A percentile compares a stretch with the other conserved stretches of the same genome.
Evolutionary conservation across 148 eudicot species (phyloP).

Genomic region (Amaranthus palmeri): DNA sequence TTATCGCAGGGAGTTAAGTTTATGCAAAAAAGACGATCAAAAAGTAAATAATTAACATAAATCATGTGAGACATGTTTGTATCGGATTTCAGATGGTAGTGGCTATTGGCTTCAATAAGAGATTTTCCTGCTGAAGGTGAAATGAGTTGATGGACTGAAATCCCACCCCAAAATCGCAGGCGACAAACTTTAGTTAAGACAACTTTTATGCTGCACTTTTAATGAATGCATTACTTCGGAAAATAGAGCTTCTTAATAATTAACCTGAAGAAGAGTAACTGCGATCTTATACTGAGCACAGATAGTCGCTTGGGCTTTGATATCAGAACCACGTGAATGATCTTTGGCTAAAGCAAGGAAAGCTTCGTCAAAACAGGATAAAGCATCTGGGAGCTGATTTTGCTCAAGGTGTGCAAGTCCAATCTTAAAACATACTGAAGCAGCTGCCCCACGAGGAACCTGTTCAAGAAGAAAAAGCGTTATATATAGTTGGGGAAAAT

Average conservation of each 20-base stretch:
- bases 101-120: background rate
- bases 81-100: background rate
- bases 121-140: background rate
- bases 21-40: background rate
- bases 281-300: conserved; percentile 98
- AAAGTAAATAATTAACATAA: background rate
- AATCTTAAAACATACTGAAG: conserved; percentile 83
- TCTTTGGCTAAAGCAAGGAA: conserved; percentile 97
- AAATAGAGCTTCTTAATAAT: background rate
- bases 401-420: conserved; percentile 94
- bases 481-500: conserved; percentile 4
- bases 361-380: conserved; percentile 97
- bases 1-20: background rate
- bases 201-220: background rate
- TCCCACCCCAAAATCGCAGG: background rate
- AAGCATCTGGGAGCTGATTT: conserved; percentile 93
- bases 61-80: background rate
- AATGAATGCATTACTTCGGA: background rate
- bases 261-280: conserved; percentile 91
- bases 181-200: background rate
- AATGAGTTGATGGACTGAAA: background rate
- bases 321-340: conserved; percentile 87
- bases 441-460: conserved; percentile 99
- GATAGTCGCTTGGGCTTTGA: conserved; percentile 93
- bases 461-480: conserved; percentile 26